These are phyloP conservation scores for Xylaria sp. DNA, from an alignment of 2,329 filamentous ascomycete genomes.

Conservation along the genomic window DNA sequence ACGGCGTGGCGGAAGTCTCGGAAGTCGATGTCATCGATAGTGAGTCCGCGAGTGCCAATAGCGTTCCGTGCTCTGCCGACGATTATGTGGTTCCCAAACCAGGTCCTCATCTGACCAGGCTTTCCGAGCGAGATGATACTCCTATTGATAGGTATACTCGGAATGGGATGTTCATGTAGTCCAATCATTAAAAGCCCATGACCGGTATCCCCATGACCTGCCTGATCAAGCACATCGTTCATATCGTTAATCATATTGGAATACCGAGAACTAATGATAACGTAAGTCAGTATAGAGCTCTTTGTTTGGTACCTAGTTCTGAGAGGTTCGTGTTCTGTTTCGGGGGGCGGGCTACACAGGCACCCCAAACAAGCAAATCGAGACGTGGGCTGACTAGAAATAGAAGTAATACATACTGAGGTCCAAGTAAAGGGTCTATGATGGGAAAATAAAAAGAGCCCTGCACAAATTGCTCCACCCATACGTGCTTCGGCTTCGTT, in stretches of 20 bases:
- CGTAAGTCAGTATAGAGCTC: no score
- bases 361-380: no score
- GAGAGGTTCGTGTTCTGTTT: no score
- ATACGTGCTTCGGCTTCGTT: conserved; percentile 6
- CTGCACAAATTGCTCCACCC: conserved; percentile 6
- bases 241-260: conserved; percentile 2
- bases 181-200: conserved; percentile 9
- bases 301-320: no score
- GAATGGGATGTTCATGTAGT: not conserved
- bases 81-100: conserved; percentile 12
- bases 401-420: not conserved
- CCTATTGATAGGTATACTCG: conserved; percentile 5
- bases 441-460: not conserved
- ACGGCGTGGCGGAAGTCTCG: conserved; percentile 19
- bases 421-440: conserved; percentile 6
- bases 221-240: not conserved
- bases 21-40: conserved; percentile 11
- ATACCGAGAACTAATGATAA: not conserved
- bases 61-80: conserved; percentile 2
- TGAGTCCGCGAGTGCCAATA: conserved; percentile 2
- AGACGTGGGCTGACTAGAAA: no score
- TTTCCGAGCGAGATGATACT: conserved; percentile 14
- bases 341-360: no score
- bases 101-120: conserved; percentile 13
- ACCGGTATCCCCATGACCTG: not conserved